Evolutionary conservation across 2,329 filamentous ascomycete species (phyloP).

Genomic region (Hymenoscyphus scutula): DNA sequence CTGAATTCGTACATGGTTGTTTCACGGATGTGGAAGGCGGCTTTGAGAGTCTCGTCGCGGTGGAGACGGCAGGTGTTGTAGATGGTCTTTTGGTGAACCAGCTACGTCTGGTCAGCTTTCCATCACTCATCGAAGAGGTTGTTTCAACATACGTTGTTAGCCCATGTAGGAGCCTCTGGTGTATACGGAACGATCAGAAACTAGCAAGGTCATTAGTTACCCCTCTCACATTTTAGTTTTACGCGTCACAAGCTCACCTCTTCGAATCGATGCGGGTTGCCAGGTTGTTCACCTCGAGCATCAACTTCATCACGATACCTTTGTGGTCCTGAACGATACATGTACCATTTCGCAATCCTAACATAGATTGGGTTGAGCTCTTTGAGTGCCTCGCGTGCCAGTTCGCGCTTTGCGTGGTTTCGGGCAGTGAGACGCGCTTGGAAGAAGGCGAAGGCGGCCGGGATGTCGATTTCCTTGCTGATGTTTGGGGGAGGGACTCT

Average conservation of each 20-base stretch:
- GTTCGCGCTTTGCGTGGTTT: neutral
- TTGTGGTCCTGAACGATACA: neutral
- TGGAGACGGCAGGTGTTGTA: too few relatives aligned
- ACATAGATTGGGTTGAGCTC: neutral
- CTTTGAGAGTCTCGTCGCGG: neutral
- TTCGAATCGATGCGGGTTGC: neutral
- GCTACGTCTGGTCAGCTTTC: too few relatives aligned
- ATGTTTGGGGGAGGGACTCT: neutral
- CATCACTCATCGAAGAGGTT: too few relatives aligned
- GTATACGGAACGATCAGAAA: too few relatives aligned
- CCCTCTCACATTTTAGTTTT: neutral
- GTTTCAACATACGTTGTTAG: too few relatives aligned
- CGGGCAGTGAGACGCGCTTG: neutral
- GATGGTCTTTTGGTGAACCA: too few relatives aligned
- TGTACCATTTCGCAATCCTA: neutral
- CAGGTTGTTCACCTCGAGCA: neutral
- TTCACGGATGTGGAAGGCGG: neutral
- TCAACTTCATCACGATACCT: constrained; percentile 1
- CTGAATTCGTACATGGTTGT: neutral
- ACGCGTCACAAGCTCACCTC: neutral
- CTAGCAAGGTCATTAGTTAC: neutral
- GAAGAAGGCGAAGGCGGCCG: neutral
- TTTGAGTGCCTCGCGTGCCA: neutral
- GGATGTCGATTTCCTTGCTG: neutral
- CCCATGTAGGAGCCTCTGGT: too few relatives aligned